Base-by-base conservation (phyloP, 1,284 basidiomycete species). In the Ustilago cynodontis region DNA sequence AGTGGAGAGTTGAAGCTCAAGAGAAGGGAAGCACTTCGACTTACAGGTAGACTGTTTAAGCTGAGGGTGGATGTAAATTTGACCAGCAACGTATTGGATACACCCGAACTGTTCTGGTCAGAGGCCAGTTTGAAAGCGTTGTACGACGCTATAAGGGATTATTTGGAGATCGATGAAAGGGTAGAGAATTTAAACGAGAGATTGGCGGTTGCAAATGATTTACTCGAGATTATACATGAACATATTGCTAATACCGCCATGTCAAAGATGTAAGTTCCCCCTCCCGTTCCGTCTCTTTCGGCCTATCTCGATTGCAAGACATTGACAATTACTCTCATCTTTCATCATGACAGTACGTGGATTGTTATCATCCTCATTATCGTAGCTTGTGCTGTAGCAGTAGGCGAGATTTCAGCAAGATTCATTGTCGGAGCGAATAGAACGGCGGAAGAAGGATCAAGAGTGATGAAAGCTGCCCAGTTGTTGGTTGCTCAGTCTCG, bases 291-390 rank as follows among this genome's bases (percentile, higher is more conserved):
- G 33, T 14, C 28, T 7, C 7, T 26, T 26, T n/a, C n/a, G n/a
- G n/a, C n/a, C n/a, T n/a, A n/a, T n/a, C n/a, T n/a, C n/a, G n/a
- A n/a, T n/a, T n/a, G n/a, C n/a, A n/a, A n/a, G n/a, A n/a, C n/a
- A n/a, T n/a, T n/a, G n/a, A n/a, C n/a, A n/a, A n/a, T 33, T 28
- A 16, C 20, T 16, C 18, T 14, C 11, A 28, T 1, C 3, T 24
- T 33, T 31, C 20, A 20, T n/a, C 3, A 7, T 24, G 33, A 31
- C 55, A 76, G 72, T 91, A 94, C 80, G 88, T 94, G 93, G 93
- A 94, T 96, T 77, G 91, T 98, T 73, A 98, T 98, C 79, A 95
- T 94, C 91, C 88, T 98, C 43, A 97, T 97, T 82, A 91, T 95
- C 22, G 91, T 92, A 0, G 94, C 94, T 5, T 92, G 93, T 85